Percentiles rank a stretch among this genome's conserved stretches.
These are phyloP conservation scores for Trichoderma sp. DNA, from an alignment of 2,329 filamentous ascomycete species.

Conservation along the genomic window DNA sequence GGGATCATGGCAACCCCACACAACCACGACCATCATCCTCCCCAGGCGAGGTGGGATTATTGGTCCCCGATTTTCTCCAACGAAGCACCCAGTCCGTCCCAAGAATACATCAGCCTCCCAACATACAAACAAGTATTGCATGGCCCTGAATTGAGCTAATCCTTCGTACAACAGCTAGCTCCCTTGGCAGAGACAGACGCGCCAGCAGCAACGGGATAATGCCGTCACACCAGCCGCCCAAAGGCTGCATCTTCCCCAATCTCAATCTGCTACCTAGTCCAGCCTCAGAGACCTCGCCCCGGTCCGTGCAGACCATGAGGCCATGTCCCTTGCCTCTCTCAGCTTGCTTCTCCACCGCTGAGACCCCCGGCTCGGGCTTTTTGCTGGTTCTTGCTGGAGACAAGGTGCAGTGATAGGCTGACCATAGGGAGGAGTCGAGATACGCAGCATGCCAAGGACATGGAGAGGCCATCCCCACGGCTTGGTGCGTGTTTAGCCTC, in stretches of 20 bases:
- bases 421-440: background rate
- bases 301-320: slow-evolving; percentile 4
- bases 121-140: background rate
- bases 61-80: background rate
- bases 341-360: slow-evolving; percentile 10
- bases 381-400: background rate
- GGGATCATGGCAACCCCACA: background rate
- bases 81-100: background rate
- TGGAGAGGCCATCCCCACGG: background rate
- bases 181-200: background rate
- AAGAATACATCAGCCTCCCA: background rate
- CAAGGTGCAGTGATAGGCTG: slow-evolving; percentile 2
- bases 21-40: background rate
- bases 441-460: background rate
- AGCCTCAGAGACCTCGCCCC: background rate
- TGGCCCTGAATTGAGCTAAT: background rate
- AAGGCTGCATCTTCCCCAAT: background rate
- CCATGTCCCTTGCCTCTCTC: slow-evolving; percentile 10
- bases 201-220: background rate
- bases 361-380: background rate
- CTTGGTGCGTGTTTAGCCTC: background rate
- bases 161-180: background rate
- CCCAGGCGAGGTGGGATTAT: background rate
- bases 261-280: background rate
- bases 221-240: background rate